Conservation (phyloP, 202 grass and related monocot species). For the Elaeis oleifera region DNA sequence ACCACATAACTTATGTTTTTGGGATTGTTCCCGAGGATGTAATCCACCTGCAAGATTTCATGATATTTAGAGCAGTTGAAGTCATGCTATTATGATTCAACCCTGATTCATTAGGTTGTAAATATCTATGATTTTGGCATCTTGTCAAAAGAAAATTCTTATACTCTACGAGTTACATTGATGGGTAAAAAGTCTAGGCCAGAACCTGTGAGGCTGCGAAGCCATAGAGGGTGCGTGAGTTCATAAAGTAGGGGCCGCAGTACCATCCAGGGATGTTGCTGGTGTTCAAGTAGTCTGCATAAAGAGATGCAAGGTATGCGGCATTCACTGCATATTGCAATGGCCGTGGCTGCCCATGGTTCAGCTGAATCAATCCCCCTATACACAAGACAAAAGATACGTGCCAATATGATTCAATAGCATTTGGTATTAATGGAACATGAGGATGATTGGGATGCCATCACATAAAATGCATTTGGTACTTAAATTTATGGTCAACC, state of each 20-base stretch:
- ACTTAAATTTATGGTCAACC: too few species aligned
- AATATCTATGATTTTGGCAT: too few species aligned
- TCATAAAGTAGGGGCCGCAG: constrained; percentile 11
- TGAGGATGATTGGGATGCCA: too few species aligned
- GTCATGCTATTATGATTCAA: too few species aligned
- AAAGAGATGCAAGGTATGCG: constrained; percentile 15
- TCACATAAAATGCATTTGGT: too few species aligned
- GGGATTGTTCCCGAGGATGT: constrained; percentile 20
- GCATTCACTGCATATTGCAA: constrained; percentile 15
- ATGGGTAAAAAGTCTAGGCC: background rate
- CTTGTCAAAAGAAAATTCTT: too few species aligned
- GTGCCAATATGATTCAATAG: too few species aligned
- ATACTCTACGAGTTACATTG: too few species aligned
- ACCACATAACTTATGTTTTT: constrained; percentile 18
- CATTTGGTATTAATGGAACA: too few species aligned
- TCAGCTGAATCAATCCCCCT: constrained; percentile 20
- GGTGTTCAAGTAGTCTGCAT: constrained; percentile 21
- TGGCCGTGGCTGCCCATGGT: constrained; percentile 6
- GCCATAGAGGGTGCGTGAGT: background rate
- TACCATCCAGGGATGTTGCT: constrained; percentile 13
- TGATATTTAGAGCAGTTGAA: background rate
- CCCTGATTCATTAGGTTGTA: too few species aligned
- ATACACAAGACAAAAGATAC: background rate
- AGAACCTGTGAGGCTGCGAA: constrained; percentile 23
- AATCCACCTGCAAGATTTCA: constrained; percentile 12